Evolutionary conservation across 106 monocot genomes (phyloP), one percentile per base, ranked within the genome.

Genomic region (Xerophyta viscosa): DNA sequence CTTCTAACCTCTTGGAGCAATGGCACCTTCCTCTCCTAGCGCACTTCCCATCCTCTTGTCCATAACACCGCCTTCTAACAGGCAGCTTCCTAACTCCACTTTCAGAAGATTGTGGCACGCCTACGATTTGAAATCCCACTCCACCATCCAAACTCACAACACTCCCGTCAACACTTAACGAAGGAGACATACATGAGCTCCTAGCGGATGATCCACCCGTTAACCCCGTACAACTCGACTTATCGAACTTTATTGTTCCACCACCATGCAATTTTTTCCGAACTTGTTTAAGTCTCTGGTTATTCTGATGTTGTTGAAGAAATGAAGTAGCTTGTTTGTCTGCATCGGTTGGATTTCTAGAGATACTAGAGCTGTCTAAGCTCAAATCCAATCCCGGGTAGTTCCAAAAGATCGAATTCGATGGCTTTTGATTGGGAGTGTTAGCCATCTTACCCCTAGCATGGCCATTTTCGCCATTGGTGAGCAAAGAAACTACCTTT

Each of bases 111-210:
- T 65, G 66, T 6, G 80, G 31, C 5, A 51, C 74, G 5, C 66
- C 62, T 18, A 71, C 65, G 43, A 80, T 19, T 33, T 63, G 60
- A 58, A 80, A 80, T 17, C 7, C 7, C 33, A 49, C 10, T 31
- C 52, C 71, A 44, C 68, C 64, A 14, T 77, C 77, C 44, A 76
- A 64, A 24, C 53, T 58, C 0, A 58, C 47, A 21, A 64, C 60
- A 27, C 74, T 80, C 20, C 60, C 65, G 27, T 80, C 80, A 69
- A 80, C 57, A 30, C 80, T 80, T 28, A 80, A 41, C 0, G 74
- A 74, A 3, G 80, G 70, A 26, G 64, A 20, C 27, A 80, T 33
- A 10, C 5, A 33, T 5, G 33, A 68, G 0, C 74, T 74, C 41
- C 74, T 58, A 7, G 77, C 29, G 3, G 77, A 77, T 9, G 82